Evolutionary conservation across 768 basidiomycete genomes (phyloP).

Genomic region (Tulasnella sp.): DNA sequence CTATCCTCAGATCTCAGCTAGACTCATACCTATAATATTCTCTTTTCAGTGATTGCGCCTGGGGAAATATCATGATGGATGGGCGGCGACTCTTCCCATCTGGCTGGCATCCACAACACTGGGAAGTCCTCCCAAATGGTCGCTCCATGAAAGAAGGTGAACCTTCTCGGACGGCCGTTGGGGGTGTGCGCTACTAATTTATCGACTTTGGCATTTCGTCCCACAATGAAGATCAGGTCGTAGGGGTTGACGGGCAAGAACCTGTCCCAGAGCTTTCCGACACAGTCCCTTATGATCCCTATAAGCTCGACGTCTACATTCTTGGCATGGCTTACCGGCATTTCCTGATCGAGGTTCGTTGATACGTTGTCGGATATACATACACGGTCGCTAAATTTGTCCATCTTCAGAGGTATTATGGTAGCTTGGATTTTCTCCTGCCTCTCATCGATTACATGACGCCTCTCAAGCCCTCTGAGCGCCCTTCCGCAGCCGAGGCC

Average conservation of each 20-base stretch:
- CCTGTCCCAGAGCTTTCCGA: conserved; percentile 12
- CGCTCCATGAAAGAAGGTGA: neutral
- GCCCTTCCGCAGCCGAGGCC: conserved; percentile 9
- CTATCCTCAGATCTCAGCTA: neutral
- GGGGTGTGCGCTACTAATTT: conserved; percentile 10
- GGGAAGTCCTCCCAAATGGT: neutral
- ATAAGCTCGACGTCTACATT: conserved; percentile 20
- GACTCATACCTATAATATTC: neutral
- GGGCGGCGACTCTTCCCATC: neutral
- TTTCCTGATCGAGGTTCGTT: conserved; percentile 15
- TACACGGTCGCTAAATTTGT: neutral
- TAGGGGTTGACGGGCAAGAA: conserved; percentile 13
- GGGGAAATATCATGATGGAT: neutral
- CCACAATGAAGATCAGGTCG: neutral
- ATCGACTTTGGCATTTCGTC: conserved; percentile 24
- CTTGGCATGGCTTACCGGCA: conserved; percentile 12
- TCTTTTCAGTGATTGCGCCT: conserved; percentile 8
- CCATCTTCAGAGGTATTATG: neutral
- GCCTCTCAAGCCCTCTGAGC: neutral
- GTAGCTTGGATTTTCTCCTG: neutral
- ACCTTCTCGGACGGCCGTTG: neutral
- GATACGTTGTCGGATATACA: neutral
- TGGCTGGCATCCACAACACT: conserved; percentile 16
- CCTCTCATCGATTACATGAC: conserved; percentile 22
- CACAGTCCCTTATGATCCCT: conserved; percentile 14